phyloP scores from a whole-genome alignment of 768 basidiomycete genomes.

The Mycena sanguinolenta region DNA sequence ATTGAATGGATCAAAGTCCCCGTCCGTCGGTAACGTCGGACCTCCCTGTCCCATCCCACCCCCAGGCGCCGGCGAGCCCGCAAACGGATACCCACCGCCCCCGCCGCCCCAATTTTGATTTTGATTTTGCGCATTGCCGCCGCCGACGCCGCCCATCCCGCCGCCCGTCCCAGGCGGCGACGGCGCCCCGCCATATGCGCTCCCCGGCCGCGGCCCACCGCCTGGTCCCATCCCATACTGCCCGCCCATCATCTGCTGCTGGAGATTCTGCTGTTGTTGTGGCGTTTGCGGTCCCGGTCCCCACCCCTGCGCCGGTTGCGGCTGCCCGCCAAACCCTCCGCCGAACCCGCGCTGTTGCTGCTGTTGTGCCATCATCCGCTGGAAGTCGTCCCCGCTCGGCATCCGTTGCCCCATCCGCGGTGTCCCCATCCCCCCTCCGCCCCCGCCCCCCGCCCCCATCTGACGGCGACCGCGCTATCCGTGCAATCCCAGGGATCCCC shows the following conservation, averaged over 20 bases:
- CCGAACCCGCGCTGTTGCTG: constrained; percentile 34
- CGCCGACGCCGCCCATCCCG: constrained; percentile 3
- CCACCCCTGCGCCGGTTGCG: constrained; percentile 50
- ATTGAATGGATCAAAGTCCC: constrained; percentile 72
- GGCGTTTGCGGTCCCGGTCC: too few relatives aligned
- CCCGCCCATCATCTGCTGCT: constrained; percentile 49
- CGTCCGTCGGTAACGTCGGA: constrained; percentile 57
- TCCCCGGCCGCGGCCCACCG: constrained; percentile 33
- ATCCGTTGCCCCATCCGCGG: constrained; percentile 63
- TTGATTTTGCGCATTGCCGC: too few relatives aligned
- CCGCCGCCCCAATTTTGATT: constrained; percentile 42
- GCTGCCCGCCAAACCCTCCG: constrained; percentile 44
- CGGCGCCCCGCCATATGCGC: constrained; percentile 52
- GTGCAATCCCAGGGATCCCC: constrained; percentile 79
- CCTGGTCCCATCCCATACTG: constrained; percentile 45
- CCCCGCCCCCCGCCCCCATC: constrained; percentile 53
- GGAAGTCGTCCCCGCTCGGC: constrained; percentile 66
- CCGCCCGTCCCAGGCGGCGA: constrained; percentile 54
- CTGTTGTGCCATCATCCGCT: constrained; percentile 61
- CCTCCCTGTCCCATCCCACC: constrained; percentile 51
- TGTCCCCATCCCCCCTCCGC: constrained; percentile 40
- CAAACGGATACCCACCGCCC: constrained; percentile 52
- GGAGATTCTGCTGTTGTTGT: constrained; percentile 50
- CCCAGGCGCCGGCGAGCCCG: constrained; percentile 55
- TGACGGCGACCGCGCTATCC: constrained; percentile 82